Evolutionary conservation across 495 filamentous ascomycete genomes (phyloP), one percentile per base, ranked within the genome.

Genomic region (Xylaria bambusicola): DNA sequence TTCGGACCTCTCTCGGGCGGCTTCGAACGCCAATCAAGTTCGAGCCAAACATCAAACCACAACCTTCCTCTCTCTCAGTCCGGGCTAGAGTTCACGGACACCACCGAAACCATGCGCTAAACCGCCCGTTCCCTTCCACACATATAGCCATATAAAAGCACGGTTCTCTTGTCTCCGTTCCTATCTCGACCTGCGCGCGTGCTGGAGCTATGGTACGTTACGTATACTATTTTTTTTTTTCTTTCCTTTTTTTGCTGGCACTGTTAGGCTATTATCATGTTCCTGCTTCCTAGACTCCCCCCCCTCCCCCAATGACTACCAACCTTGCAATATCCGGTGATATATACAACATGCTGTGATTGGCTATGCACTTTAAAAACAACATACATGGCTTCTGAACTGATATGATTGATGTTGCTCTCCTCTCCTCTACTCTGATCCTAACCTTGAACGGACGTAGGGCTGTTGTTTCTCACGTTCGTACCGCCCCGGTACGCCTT

Each of bases 401-500:
- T 15, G 46, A 17, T 31, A 29, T 49, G 17, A n/a, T 49, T 47
- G 48, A 1, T 24, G 20, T 52, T 38, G 36, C 1, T 38, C 31
- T 52, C n/a, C n/a, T n/a, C n/a, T n/a, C n/a, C n/a, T n/a, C n/a
- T n/a, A n/a, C n/a, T n/a, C n/a, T n/a, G n/a, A n/a, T n/a, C n/a
- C n/a, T n/a, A n/a, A n/a, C n/a, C n/a, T n/a, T n/a, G n/a, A n/a
- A n/a, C n/a, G n/a, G 23, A 53, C 17, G 3, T 36, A 81, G 79
- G 79, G 79, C 63, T 81, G 79, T 62, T 81, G 79, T 65, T 74
- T 80, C 55, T 81, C 79, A 18, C 68, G 71, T 38, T 65, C 72
- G 46, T 64, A 69, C 56, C 74, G 69, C 56, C 71, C 74, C 13
- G 76, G 72, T 62, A 75, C 74, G n/a, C 76, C 75, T 15, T 77